Percentiles rank a stretch among this genome's conserved stretches.
These are phyloP conservation scores for Gynochthodes officinalis DNA, from an alignment of 257 asterid genomes.

Conservation along the genomic window DNA sequence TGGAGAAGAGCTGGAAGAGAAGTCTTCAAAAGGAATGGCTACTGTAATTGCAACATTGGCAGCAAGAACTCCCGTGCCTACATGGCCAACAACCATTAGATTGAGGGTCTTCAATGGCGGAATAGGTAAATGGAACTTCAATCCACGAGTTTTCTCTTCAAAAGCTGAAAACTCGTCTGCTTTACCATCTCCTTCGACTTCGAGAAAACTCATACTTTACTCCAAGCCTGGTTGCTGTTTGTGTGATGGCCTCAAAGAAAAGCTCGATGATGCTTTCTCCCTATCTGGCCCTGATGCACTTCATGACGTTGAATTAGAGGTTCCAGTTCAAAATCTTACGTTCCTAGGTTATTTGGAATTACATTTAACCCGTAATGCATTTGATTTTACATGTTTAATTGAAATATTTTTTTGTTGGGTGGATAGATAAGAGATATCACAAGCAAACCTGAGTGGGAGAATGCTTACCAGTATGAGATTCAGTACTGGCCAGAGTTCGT, in stretches of 20 bases:
- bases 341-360: not conserved
- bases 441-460: conserved; percentile 81
- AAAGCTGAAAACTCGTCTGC: not conserved
- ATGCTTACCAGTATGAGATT: conserved; percentile 89
- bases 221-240: conserved; percentile 99
- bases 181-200: conserved; percentile 28
- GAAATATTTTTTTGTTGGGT: not conserved
- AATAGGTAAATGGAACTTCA: conserved; percentile 18
- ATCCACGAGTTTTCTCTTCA: conserved; percentile 34
- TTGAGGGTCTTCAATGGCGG: conserved; percentile 19
- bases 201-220: conserved; percentile 64
- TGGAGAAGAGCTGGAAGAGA: no score
- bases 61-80: conserved; percentile 8
- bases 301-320: conserved; percentile 61
- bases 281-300: conserved; percentile 51
- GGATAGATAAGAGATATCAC: conserved; percentile 76
- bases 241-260: conserved; percentile 99
- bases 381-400: not conserved
- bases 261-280: conserved; percentile 67
- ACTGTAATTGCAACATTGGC: conserved; percentile 14
- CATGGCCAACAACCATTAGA: conserved; percentile 22
- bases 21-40: conserved; percentile 14
- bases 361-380: no score
- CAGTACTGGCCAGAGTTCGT: conserved; percentile 69
- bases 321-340: not conserved